Evolutionary conservation across 345 rosid genomes (phyloP).

Genomic region (Brassica napus): DNA sequence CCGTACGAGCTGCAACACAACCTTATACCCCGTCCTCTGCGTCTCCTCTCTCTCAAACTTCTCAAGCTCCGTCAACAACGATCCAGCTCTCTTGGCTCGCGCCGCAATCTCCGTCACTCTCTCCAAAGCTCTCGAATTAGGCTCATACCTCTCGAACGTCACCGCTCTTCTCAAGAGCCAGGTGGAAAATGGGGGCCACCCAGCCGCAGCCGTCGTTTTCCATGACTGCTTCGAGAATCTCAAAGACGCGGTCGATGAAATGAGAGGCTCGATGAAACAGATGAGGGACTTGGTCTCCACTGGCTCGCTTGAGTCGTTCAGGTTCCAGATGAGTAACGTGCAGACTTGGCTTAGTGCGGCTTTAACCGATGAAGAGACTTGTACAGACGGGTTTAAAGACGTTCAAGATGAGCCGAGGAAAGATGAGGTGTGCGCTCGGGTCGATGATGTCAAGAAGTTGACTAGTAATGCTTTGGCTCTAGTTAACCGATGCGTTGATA

Average conservation of each 20-base stretch:
- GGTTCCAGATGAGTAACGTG: slow-evolving; percentile 84
- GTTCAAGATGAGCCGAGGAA: slow-evolving; percentile 53
- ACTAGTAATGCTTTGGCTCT: slow-evolving; percentile 80
- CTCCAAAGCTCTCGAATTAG: slow-evolving; percentile 45
- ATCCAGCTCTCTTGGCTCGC: slow-evolving; percentile 63
- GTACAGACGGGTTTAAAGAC: slow-evolving; percentile 77
- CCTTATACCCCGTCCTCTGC: slow-evolving; percentile 80
- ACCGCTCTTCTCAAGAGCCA: slow-evolving; percentile 56
- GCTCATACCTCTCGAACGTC: slow-evolving; percentile 56
- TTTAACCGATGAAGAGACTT: slow-evolving; percentile 82
- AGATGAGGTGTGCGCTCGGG: slow-evolving; percentile 50
- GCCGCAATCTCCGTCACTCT: slow-evolving; percentile 66
- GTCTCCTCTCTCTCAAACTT: slow-evolving; percentile 60
- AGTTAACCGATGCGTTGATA: slow-evolving; percentile 62
- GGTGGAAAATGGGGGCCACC: slow-evolving; percentile 17
- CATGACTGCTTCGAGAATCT: slow-evolving; percentile 84
- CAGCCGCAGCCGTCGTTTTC: slow-evolving; percentile 50
- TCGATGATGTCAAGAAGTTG: slow-evolving; percentile 58
- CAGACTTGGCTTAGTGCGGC: slow-evolving; percentile 98
- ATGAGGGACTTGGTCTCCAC: slow-evolving; percentile 53
- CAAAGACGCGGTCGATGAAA: slow-evolving; percentile 82
- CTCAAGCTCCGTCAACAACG: slow-evolving; percentile 50
- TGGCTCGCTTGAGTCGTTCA: slow-evolving; percentile 46
- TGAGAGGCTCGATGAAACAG: slow-evolving; percentile 77
- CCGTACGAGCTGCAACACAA: slow-evolving; percentile 67